These are phyloP conservation scores for Aspergillus sclerotioniger DNA, from an alignment of 495 filamentous ascomycete genomes.

Conservation along the genomic window DNA sequence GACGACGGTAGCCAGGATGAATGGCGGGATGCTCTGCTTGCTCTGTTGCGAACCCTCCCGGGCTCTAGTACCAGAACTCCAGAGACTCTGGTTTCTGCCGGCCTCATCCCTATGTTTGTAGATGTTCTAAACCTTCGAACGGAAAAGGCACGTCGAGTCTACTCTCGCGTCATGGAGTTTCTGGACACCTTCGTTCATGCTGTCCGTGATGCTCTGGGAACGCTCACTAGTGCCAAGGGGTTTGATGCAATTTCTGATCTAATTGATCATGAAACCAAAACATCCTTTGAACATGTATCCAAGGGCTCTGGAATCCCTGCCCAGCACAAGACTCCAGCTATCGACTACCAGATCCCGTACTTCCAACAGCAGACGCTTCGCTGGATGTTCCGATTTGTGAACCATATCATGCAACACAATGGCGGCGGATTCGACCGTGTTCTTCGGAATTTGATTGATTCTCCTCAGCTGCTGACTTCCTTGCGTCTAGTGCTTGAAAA, in stretches of 20 bases:
- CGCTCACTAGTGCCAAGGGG: constrained; percentile 73
- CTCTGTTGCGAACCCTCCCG: constrained; percentile 72
- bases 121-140: constrained; percentile 87
- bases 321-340: constrained; percentile 73
- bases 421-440: constrained; percentile 84
- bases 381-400: constrained; percentile 92
- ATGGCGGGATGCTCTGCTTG: constrained; percentile 87
- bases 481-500: constrained; percentile 82
- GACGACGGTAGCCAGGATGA: constrained; percentile 67
- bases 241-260: constrained; percentile 85
- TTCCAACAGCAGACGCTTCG: constrained; percentile 89
- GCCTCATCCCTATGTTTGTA: constrained; percentile 82
- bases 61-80: constrained; percentile 65
- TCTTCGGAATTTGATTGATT: constrained; percentile 91
- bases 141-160: constrained; percentile 73
- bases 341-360: constrained; percentile 90
- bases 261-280: constrained; percentile 73
- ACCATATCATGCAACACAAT: constrained; percentile 86
- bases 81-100: constrained; percentile 76
- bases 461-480: constrained; percentile 73
- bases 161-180: constrained; percentile 77
- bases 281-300: constrained; percentile 60
- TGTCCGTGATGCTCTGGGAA: constrained; percentile 75
- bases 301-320: constrained; percentile 69
- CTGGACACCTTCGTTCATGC: constrained; percentile 83